These are phyloP conservation scores for Boletus insuetus DNA, from an alignment of 768 basidiomycete genomes.

Conservation along the genomic window DNA sequence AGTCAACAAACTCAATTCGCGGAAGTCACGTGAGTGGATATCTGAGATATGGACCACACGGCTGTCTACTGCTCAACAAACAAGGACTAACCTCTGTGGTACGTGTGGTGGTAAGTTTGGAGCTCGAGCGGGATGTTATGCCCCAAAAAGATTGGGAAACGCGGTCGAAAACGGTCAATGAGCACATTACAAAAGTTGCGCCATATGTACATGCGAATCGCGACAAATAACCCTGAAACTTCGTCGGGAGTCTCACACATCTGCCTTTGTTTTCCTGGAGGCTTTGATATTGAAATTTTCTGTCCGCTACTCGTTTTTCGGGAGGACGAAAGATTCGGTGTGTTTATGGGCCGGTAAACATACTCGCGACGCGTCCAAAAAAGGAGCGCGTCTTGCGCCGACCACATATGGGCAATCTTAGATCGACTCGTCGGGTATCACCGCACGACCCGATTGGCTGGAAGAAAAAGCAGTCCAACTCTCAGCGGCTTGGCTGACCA, in stretches of 20 bases:
- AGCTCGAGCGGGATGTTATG: conserved; percentile 10
- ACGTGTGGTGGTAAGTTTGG: conserved; percentile 2
- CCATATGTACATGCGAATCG: conserved; percentile 15
- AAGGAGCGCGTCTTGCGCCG: conserved; percentile 41
- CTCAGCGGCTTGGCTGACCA: no score
- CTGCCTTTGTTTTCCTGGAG: conserved; percentile 14
- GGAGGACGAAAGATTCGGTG: conserved; percentile 26
- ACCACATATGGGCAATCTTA: conserved; percentile 32
- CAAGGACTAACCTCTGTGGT: not conserved
- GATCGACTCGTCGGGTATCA: conserved; percentile 26
- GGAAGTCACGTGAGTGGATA: conserved; percentile 35
- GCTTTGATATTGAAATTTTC: conserved; percentile 26
- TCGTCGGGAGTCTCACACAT: conserved; percentile 15
- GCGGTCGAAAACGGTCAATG: not conserved
- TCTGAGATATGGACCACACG: conserved; percentile 30
- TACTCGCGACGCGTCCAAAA: conserved; percentile 35
- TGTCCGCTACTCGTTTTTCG: conserved; percentile 30
- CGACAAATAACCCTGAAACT: conserved; percentile 13
- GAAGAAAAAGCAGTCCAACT: not conserved
- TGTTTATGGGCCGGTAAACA: conserved; percentile 25
- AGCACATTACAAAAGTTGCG: conserved; percentile 16
- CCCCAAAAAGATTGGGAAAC: conserved; percentile 17
- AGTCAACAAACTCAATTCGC: conserved; percentile 41
- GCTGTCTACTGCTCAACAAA: conserved; percentile 9
- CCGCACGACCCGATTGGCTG: conserved; percentile 15